Evolutionary conservation across 805 yeast species (phyloP), one percentile per base, ranked within the genome.

Genomic region (Kluyveromyces wickerhamii): DNA sequence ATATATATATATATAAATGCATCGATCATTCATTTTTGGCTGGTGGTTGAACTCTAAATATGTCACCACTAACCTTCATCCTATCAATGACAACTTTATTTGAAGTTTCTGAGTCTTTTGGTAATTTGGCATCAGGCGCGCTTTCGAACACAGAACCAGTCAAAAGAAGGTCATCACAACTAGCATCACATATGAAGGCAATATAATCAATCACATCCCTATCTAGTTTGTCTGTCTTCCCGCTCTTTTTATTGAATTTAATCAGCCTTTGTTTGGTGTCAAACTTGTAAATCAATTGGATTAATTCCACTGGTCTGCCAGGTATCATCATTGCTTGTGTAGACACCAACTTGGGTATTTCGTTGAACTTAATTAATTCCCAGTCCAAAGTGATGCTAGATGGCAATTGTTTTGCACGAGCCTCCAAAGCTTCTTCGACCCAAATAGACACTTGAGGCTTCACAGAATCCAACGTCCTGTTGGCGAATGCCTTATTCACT

Each of bases 401-500:
- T 14, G 96, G 94, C 27, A 80, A 54, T 17, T 68, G 57, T 16
- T 61, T 57, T 32, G 67, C 65, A 50, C 88, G 68, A 21, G 66
- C 63, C 14, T 63, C 59, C 28, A 80, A 52, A 0, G 84, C 73
- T 31, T 71, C 72, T 40, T 68, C 73, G 7, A 77, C 84, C 75
- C 79, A 78, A n/a, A 75, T 63, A 2, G 80, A 68, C 15, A 77
- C 62, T 11, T 58, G 49, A 27, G 65, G 62, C 38, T 64, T 65
- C 9, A 75, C 62, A 10, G 66, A 47, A 21, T 57, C 62, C 29
- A 85, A 51, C 43, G 77, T 66, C 21, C 65, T 66, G 13, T 65
- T 53, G 2, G 94, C 89, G 65, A 88, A 88, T 2, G 86, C 77
- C 49, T 77, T 76, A 60, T 88, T 86, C n/a, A 84, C 79, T 38